These are phyloP conservation scores for Termitomyces sp. DNA, from an alignment of 768 basidiomycete species.

Conservation along the genomic window DNA sequence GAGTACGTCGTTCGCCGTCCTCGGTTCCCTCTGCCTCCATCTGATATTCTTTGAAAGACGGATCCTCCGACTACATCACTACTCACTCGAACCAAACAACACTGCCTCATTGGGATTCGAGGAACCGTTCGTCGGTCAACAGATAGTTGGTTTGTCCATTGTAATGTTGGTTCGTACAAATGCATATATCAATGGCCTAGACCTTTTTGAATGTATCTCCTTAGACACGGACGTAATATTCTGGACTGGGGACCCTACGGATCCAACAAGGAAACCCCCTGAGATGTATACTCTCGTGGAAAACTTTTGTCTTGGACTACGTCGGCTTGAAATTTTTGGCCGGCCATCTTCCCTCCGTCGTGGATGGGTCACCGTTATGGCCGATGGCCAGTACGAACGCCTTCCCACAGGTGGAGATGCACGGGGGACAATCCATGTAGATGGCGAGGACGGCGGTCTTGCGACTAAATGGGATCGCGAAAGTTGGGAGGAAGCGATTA, in stretches of 20 bases:
- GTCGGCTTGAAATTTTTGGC: conserved; percentile 90
- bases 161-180: conserved; percentile 79
- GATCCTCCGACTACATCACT: conserved; percentile 85
- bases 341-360: conserved; percentile 68
- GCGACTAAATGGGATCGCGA: conserved; percentile 60
- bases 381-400: conserved; percentile 58
- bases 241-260: conserved; percentile 88
- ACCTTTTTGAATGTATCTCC: conserved; percentile 10
- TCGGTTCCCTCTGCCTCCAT: conserved; percentile 1
- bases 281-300: conserved; percentile 96
- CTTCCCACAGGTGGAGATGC: conserved; percentile 34
- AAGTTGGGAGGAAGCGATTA: conserved; percentile 63
- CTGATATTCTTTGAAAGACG: conserved; percentile 44
- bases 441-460: conserved; percentile 39
- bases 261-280: conserved; percentile 86
- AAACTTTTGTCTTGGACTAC: conserved; percentile 93
- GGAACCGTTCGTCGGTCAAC: conserved; percentile 94
- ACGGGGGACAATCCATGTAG: conserved; percentile 34
- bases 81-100: conserved; percentile 89
- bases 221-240: conserved; percentile 94
- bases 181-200: conserved; percentile 1
- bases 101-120: conserved; percentile 95
- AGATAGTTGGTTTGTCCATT: conserved; percentile 97
- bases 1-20: conserved; percentile 43
- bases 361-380: conserved; percentile 91